phyloP scores from a whole-genome alignment of 495 filamentous ascomycete genomes.

The Friedmanniomyces endolithicus region DNA sequence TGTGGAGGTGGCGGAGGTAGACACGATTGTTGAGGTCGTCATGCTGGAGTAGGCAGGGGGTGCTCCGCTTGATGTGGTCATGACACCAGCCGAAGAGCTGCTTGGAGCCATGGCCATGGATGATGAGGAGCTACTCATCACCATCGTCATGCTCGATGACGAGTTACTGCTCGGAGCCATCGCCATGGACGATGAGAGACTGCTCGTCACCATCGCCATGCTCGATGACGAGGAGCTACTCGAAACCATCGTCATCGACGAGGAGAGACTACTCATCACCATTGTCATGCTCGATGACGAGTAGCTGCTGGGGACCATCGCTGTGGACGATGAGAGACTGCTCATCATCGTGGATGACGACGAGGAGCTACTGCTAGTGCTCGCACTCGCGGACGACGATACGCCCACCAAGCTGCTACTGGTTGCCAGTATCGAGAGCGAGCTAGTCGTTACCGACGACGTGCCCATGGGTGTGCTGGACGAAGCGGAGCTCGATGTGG shows the following conservation, averaged over 20 bases:
- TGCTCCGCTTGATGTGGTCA: background rate
- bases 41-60: background rate
- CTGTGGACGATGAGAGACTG: background rate
- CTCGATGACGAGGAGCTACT: background rate
- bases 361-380: background rate
- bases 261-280: background rate
- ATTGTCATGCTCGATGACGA: background rate
- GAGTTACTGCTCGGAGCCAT: background rate
- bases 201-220: background rate
- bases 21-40: background rate
- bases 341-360: too few species aligned
- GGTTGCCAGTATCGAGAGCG: background rate
- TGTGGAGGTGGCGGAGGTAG: background rate
- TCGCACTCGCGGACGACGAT: background rate
- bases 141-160: background rate
- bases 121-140: background rate
- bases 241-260: background rate
- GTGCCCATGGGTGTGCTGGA: background rate
- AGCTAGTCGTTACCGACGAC: background rate
- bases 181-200: background rate
- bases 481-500: slow-evolving; percentile 1
- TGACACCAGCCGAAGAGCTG: background rate
- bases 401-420: too few species aligned
- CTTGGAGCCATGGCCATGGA: background rate
- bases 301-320: background rate